Evolutionary conservation across 331 rosid species (phyloP), one percentile per base, ranked within the genome.

Genomic region (Malus hybrid): DNA sequence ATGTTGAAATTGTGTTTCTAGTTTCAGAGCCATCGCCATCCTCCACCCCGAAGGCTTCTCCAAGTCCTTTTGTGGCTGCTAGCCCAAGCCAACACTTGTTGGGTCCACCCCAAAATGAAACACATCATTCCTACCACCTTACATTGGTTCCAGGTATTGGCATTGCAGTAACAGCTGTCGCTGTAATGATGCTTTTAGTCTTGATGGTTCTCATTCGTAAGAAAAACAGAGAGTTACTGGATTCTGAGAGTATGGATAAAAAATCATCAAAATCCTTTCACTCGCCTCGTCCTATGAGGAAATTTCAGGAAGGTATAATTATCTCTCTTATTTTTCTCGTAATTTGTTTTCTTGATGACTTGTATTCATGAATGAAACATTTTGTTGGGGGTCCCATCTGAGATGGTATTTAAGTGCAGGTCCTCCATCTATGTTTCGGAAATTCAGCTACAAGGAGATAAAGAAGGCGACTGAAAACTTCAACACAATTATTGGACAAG

Each of bases 401-500:
- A 28, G 73, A 22, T 70, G 82, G 67, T 57, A 36, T 26, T 61
- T 67, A 71, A 53, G 50, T 79, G 82, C 86, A 95, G 99, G 98
- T 55, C 90, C 93, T 81, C 81, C 89, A 75, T 87, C 88, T 15
- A 88, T 86, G 96, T 89, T 92, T 69, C 84, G 71, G 55, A 95
- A 92, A 68, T 88, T 92, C 86, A 89, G 83, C 87, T 90, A 92
- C 82, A 92, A 81, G 86, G 97, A 95, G 86, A 90, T 95, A 84
- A 95, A 88, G 90, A 89, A 87, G 93, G 99, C 96, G 10, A 95
- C 99, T 3, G 90, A 86, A 20, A 83, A 83, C 52, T 95, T 95
- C 69, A 89, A 79, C 78, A 90, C 92, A 30, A 28, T 83, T 55
- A 89, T 95, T 84, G 99, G 99, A 74, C 97, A 80, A 84, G 98